Percentiles rank a stretch among this genome's conserved stretches.
These are phyloP conservation scores for Rhizopus sp. DNA, from an alignment of 371 early-diverging fungal species.

Conservation along the genomic window DNA sequence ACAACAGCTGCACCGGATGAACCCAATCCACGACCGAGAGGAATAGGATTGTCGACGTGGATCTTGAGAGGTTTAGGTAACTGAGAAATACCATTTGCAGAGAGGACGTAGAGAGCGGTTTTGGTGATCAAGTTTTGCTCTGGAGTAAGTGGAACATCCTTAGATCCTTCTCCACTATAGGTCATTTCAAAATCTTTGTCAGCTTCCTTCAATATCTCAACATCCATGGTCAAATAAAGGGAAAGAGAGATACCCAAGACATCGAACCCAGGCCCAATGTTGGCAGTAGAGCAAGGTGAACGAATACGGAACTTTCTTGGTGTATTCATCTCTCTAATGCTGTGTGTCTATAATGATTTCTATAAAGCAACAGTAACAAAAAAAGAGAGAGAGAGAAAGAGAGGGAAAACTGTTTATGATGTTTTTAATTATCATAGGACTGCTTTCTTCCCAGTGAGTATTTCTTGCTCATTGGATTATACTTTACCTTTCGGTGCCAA, in stretches of 20 bases:
- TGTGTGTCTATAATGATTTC: constrained; percentile 1
- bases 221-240: constrained; percentile 77
- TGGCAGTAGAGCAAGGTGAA: constrained; percentile 94
- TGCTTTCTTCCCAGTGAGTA: background rate
- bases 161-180: constrained; percentile 81
- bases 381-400: constrained; percentile 4
- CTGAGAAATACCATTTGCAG: constrained; percentile 58
- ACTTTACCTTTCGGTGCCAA: background rate
- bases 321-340: constrained; percentile 20
- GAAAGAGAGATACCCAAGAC: constrained; percentile 90
- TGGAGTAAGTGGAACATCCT: constrained; percentile 77
- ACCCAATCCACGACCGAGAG: constrained; percentile 94
- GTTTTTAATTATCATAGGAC: constrained; percentile 4
- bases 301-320: constrained; percentile 67
- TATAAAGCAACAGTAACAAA: constrained; percentile 2
- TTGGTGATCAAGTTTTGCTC: constrained; percentile 88
- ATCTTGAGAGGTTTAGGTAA: constrained; percentile 64
- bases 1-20: constrained; percentile 96
- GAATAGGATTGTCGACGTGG: constrained; percentile 87
- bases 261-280: constrained; percentile 98
- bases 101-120: constrained; percentile 84
- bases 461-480: constrained; percentile 5
- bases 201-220: constrained; percentile 30
- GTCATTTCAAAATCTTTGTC: constrained; percentile 54
- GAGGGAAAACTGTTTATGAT: background rate